Evolutionary conservation across 805 yeast genomes (phyloP).

Genomic region (Suhomyces tanzawaensis): DNA sequence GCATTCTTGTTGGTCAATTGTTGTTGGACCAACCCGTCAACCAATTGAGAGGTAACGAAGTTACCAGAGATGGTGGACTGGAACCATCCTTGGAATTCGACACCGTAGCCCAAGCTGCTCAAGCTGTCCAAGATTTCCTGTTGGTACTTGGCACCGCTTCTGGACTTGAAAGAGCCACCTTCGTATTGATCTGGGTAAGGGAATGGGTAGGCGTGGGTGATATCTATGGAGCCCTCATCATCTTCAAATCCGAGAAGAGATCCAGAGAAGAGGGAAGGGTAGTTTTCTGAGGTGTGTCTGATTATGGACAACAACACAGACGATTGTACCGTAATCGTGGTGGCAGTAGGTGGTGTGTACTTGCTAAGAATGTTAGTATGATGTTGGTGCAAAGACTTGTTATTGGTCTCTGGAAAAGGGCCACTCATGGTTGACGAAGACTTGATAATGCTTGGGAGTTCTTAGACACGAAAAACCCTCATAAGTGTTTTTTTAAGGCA

Average conservation of each 20-base stretch:
- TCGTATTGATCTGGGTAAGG: constrained; percentile 66
- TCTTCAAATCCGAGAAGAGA: constrained; percentile 74
- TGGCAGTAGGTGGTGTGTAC: constrained; percentile 36
- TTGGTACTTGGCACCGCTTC: constrained; percentile 66
- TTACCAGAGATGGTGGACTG: constrained; percentile 68
- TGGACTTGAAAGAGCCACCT: constrained; percentile 57
- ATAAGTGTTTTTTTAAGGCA: no score
- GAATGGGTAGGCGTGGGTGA: constrained; percentile 65
- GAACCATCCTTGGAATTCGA: constrained; percentile 80
- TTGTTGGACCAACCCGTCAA: constrained; percentile 67
- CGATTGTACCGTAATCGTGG: constrained; percentile 46
- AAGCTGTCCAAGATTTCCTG: constrained; percentile 62
- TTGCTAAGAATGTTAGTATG: constrained; percentile 1
- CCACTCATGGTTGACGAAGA: no score
- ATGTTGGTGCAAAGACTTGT: no score
- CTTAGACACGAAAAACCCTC: no score
- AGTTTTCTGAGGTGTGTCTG: constrained; percentile 63
- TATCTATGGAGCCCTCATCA: constrained; percentile 45
- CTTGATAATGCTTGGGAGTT: no score
- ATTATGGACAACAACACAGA: constrained; percentile 57
- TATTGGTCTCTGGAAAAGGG: no score
- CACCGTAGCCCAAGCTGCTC: constrained; percentile 60
- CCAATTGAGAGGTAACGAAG: constrained; percentile 60
- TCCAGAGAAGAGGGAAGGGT: constrained; percentile 64
- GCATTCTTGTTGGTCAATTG: constrained; percentile 58